Conservation (phyloP, 148 eudicot species). For the Rhododendron williamsianum region DNA sequence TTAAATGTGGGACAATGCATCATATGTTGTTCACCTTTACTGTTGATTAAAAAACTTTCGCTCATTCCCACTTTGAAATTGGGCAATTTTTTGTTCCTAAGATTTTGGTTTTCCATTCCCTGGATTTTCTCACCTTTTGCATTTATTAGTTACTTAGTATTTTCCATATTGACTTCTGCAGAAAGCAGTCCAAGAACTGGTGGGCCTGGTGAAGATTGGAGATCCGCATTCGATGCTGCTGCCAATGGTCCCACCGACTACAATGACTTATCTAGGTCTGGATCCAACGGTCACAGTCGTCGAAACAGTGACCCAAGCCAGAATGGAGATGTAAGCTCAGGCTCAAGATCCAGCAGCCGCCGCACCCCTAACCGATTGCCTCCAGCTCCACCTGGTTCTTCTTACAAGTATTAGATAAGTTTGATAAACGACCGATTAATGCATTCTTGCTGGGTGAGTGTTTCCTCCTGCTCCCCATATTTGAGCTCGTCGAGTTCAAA, state of each 20-base stretch:
- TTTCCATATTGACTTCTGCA: conserved; percentile 20
- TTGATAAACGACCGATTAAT: conserved; percentile 16
- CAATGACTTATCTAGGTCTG: conserved; percentile 36
- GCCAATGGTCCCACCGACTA: conserved; percentile 65
- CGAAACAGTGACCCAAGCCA: conserved; percentile 64
- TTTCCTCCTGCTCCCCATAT: conserved; percentile 27
- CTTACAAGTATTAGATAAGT: conserved; percentile 66
- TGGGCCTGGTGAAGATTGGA: conserved; percentile 90
- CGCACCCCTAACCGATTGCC: conserved; percentile 91
- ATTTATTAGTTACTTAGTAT: background rate
- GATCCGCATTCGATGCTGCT: conserved; percentile 79
- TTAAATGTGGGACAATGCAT: background rate
- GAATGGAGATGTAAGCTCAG: conserved; percentile 63
- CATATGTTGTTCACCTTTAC: background rate
- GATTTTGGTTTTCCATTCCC: background rate
- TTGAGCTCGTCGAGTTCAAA: conserved; percentile 37
- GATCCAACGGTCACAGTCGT: conserved; percentile 65
- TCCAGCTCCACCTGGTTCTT: conserved; percentile 82
- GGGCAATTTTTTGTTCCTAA: background rate
- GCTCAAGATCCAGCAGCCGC: conserved; percentile 67
- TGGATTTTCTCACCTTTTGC: background rate
- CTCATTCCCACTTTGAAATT: background rate
- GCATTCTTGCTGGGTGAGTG: conserved; percentile 46
- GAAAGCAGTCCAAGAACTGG: conserved; percentile 81
- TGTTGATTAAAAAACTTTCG: background rate